Evolutionary conservation across 1,284 basidiomycete genomes (phyloP).

Genomic region (Phellopilus nigrolimitatus): DNA sequence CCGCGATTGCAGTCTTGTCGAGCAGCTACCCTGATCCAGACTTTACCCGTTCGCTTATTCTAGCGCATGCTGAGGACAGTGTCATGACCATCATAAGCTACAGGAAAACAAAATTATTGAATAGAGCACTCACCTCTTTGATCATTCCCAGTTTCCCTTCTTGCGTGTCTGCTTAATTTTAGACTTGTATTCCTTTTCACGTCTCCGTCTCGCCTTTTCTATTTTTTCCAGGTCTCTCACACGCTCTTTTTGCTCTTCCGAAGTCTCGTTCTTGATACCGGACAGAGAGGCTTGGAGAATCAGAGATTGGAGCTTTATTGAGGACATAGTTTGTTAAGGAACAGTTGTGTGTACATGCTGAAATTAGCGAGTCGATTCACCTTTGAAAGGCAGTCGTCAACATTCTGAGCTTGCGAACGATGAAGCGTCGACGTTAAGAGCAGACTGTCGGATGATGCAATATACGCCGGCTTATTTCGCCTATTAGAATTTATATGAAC

Average conservation of each 20-base stretch:
- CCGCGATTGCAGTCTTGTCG: too few species aligned
- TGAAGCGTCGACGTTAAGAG: slow-evolving; percentile 60
- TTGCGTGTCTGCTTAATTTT: slow-evolving; percentile 37
- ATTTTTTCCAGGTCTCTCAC: slow-evolving; percentile 43
- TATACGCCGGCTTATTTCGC: slow-evolving; percentile 71
- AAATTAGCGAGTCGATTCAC: slow-evolving; percentile 32
- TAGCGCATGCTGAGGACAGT: neutral
- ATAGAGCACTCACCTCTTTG: neutral
- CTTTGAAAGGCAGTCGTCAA: slow-evolving; percentile 66
- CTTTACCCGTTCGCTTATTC: too few species aligned
- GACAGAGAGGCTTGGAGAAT: slow-evolving; percentile 44
- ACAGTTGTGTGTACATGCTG: neutral
- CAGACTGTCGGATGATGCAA: slow-evolving; percentile 57
- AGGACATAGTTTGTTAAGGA: neutral
- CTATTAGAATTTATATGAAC: too few species aligned
- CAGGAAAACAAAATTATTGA: too few species aligned
- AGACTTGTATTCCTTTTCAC: slow-evolving; percentile 51
- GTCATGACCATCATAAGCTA: too few species aligned
- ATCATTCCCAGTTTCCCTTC: slow-evolving; percentile 28
- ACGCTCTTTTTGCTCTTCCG: slow-evolving; percentile 48
- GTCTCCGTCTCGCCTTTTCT: slow-evolving; percentile 41
- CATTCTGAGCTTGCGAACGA: slow-evolving; percentile 72
- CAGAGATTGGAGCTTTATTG: slow-evolving; percentile 47
- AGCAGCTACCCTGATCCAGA: too few species aligned
- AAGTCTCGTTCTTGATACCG: slow-evolving; percentile 49